phyloP scores from a whole-genome alignment of 116 monocot genomes.

The Zostera marina region DNA sequence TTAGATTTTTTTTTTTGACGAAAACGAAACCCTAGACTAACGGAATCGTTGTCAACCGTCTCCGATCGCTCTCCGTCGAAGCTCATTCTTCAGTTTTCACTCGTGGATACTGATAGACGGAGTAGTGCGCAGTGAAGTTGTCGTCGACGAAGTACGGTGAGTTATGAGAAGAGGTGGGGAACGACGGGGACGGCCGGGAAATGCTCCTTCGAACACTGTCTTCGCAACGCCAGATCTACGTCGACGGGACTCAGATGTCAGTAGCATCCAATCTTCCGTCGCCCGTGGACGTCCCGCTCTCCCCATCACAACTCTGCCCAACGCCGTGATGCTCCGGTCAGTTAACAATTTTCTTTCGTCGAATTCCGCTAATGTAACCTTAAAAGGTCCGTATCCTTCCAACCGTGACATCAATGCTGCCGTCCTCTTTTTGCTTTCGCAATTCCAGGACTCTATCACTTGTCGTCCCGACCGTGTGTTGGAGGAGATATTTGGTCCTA shows the following conservation, averaged over 20 bases:
- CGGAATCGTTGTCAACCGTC: no score
- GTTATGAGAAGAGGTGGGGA: neutral
- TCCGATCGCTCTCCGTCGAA: no score
- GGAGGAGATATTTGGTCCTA: slow-evolving; percentile 33
- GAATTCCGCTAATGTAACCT: slow-evolving; percentile 16
- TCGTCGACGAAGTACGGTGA: neutral
- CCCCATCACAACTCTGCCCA: slow-evolving; percentile 10
- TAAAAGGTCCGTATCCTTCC: slow-evolving; percentile 40
- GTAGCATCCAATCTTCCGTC: neutral
- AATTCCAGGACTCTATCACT: slow-evolving; percentile 13
- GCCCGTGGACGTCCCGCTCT: no score
- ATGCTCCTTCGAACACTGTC: neutral
- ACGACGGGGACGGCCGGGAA: neutral
- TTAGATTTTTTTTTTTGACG: no score
- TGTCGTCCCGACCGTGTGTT: slow-evolving; percentile 8
- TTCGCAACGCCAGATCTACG: neutral
- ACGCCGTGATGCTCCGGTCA: slow-evolving; percentile 23
- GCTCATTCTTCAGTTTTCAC: no score
- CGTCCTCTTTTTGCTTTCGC: slow-evolving; percentile 30
- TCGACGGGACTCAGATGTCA: slow-evolving; percentile 1
- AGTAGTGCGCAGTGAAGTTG: no score
- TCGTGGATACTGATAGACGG: no score
- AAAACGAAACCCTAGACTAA: no score
- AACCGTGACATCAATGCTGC: slow-evolving; percentile 45
- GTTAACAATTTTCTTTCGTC: slow-evolving; percentile 45